Percentiles rank a stretch among this genome's conserved stretches.
Conservation (phyloP, 495 filamentous ascomycete genomes). For the Talaromyces borbonicus region DNA sequence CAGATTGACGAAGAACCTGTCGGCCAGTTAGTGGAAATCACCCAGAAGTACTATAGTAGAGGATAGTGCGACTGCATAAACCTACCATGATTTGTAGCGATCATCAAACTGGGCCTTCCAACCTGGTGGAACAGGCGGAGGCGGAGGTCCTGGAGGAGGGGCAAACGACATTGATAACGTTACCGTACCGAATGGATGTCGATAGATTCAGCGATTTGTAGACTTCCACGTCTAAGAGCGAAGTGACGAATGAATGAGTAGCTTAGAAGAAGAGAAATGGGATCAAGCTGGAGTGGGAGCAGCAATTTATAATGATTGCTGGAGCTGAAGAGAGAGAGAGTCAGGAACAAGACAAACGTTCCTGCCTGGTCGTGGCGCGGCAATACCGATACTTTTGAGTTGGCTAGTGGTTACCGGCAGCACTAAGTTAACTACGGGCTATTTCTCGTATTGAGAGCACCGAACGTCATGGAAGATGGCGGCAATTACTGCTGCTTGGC, state of each 20-base stretch:
- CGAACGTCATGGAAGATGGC: background rate
- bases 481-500: background rate
- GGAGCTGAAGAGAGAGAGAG: no score
- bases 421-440: no score
- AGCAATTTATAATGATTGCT: no score
- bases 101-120: constrained; percentile 76
- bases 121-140: constrained; percentile 77
- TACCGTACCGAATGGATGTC: no score
- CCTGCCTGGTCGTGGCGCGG: constrained; percentile 1
- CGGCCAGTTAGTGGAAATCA: constrained; percentile 11
- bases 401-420: background rate
- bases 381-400: background rate
- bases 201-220: no score
- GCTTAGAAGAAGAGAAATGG: no score
- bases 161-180: constrained; percentile 37
- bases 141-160: constrained; percentile 70
- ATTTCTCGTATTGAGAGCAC: no score
- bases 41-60: no score
- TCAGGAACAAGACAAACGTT: background rate
- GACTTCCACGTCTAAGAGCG: background rate
- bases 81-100: constrained; percentile 69
- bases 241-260: background rate
- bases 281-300: no score
- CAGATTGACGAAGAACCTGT: constrained; percentile 81
- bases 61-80: background rate